Evolutionary conservation across 2,329 filamentous ascomycete species (phyloP), one percentile per base, ranked within the genome.

Genomic region (Cladosporium halotolerans): DNA sequence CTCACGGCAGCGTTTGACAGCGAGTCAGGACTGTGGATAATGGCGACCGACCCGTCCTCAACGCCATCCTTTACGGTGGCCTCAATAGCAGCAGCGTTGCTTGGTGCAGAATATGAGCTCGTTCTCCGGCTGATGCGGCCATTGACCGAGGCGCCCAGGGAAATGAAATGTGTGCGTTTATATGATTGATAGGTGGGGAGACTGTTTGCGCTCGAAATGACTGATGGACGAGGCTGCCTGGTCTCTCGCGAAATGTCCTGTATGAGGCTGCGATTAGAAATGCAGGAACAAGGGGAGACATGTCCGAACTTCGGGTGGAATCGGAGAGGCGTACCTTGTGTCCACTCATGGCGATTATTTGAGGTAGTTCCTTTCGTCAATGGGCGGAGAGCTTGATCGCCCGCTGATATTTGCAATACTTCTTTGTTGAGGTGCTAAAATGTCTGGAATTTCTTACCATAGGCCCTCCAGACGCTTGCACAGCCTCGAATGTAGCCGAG

Each of bases 81-180:
- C 32, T 87, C 86, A 58, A 92, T 76, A 51, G 87, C 88, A 14
- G 87, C 85, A 44, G 86, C 82, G 71, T 87, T 91, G 69, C 81
- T 79, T 44, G 85, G 81, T 59, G 83, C 86, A 56, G 88, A 89
- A 68, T 81, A 84, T 68, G 95, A 90, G 73, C 91, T 96, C 81
- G 96, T 97, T 64, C 93, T 84, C 66, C 92, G 88, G 63, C 88
- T 90, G 62, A 97, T 83, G 63, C 93, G 88, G 66, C 91, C 81
- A 23, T 23, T 23, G 23, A 23, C 23, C 23, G 23, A 23, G 55
- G 86, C 83, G 62, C 83, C 83, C 55, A 86, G 80, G 52, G 91
- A 86, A 62, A 90, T 78, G 55, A 88, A 88, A 75, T 90, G 88
- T 63, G 83, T 84, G 67, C 90, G 85, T 58, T 83, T 81, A 72